Evolutionary conservation across 2,329 filamentous ascomycete species (phyloP), one percentile per base, ranked within the genome.

Genomic region (Davidsoniella virescens): DNA sequence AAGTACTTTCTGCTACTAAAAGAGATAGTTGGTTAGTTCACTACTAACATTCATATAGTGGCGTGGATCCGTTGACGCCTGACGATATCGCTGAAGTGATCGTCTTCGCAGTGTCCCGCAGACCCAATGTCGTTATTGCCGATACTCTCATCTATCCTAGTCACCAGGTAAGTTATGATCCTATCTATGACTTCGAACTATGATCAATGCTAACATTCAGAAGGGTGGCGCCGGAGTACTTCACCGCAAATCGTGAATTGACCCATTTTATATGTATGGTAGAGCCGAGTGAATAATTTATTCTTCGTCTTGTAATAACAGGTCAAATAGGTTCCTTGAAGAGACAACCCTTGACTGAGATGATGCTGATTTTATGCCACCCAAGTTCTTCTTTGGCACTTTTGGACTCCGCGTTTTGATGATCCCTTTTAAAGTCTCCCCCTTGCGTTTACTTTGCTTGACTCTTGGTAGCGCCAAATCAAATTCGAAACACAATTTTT

Each of bases 51-150:
- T 38, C 23, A 23, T 55, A 54, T 55, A 84, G 80, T 52, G 82
- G 81, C 47, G 81, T 76, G 57, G 84, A 93, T 57, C 87, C 88
- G 39, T 70, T 95, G 57, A 94, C 87, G 0, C 84, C 84, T 0
- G 85, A 92, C 46, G 88, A 95, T 60, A 87, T 95, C 60, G 88
- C 88, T 10, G 88, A 95, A 67, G 73, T 93, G 26, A 72, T 94
- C 33, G 87, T 95, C 6, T 95, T 94, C 61, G 73, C 83, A 2
- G 87, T 84, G 3, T 82, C 83, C 3, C 76, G 88, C 59, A 77
- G 82, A 57, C 86, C 94, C 67, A 95, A 95, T 62, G 86, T 94
- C 4, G 86, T 94, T 17, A 66, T 95, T 57, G 88, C 88, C 17
- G 88, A 95, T 65, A 83, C 85, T 5, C 67, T 95, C 54, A 70